phyloP scores from a whole-genome alignment of 2,329 filamentous ascomycete species.

The Sphaerulina musiva region DNA sequence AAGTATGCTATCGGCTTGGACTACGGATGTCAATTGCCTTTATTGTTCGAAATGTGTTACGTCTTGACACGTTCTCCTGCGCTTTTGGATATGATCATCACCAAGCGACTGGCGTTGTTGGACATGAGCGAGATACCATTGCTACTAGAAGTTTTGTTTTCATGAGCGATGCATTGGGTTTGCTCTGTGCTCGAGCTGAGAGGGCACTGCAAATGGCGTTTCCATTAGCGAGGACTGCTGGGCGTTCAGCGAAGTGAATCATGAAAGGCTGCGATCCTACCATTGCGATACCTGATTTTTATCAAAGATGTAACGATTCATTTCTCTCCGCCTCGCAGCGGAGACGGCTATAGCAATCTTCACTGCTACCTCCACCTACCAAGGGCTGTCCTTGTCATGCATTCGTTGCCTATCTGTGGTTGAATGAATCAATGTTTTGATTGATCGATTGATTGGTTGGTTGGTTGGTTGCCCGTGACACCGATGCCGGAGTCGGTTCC shows the following conservation, averaged over 20 bases:
- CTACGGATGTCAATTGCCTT: neutral
- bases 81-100: neutral
- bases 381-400: too few species aligned
- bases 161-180: slow-evolving; percentile 4
- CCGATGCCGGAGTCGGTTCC: neutral
- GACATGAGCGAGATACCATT: slow-evolving; percentile 6
- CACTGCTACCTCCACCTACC: too few species aligned
- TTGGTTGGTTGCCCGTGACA: slow-evolving; percentile 5
- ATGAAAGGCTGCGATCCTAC: neutral
- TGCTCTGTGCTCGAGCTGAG: neutral
- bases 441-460: too few species aligned
- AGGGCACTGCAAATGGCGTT: slow-evolving; percentile 7
- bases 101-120: slow-evolving; percentile 7
- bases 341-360: too few species aligned
- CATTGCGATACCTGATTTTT: too few species aligned
- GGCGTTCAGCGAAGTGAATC: neutral
- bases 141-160: neutral
- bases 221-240: neutral
- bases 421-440: too few species aligned
- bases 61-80: neutral
- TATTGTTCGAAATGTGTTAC: neutral
- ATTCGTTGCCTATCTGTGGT: too few species aligned
- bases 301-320: too few species aligned
- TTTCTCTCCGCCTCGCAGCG: too few species aligned
- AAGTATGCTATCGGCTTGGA: neutral